Base-by-base conservation (phyloP, 1,139 yeast genomes). In the Nematodospora anomalae region DNA sequence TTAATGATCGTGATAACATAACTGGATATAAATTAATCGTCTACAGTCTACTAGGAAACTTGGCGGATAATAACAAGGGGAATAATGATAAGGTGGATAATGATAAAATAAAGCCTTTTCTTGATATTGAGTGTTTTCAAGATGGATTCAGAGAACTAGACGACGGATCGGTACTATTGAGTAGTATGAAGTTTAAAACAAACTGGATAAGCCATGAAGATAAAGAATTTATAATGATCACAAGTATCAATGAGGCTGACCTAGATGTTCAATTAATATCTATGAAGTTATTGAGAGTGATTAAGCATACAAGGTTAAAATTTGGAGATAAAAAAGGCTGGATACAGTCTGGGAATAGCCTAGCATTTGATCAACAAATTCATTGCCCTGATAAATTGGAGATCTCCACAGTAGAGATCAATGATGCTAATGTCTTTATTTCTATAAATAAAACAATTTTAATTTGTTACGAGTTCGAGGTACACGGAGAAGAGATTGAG, bases 11-110 rank as follows among this genome's bases (percentile, higher is more conserved):
- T 3, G 61, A 55, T 28, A 34, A 39, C 16, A 47, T 67, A 11
- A 58, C 50, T 38, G 73, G 72, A 8, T 65, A 57, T 42, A 47
- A 50, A 10, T 42, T 68, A 29, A 52, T 50, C 30, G 52, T 67
- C 4, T 62, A 52, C 40, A 58, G 58, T 36, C 37, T 57, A 6
- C 38, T 62, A 27, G 66, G 62, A 6, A 47, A 22, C 11, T 13
- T 51, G 6, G 47, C 45, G 23, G 31, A 44, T 40, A n/a, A n/a
- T n/a, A n/a, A n/a, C n/a, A n/a, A n/a, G n/a, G n/a, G n/a, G n/a
- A n/a, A n/a, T n/a, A n/a, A n/a, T n/a, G n/a, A n/a, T n/a, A n/a
- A n/a, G 6, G 47, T 45, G 23, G 31, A 44, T 40, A n/a, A 39
- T 10, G 29, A 23, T 7, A 26, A 20, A 5, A 30, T 20, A 4